Conservation (phyloP, 139 green algal species). For the Closterium sp. region DNA sequence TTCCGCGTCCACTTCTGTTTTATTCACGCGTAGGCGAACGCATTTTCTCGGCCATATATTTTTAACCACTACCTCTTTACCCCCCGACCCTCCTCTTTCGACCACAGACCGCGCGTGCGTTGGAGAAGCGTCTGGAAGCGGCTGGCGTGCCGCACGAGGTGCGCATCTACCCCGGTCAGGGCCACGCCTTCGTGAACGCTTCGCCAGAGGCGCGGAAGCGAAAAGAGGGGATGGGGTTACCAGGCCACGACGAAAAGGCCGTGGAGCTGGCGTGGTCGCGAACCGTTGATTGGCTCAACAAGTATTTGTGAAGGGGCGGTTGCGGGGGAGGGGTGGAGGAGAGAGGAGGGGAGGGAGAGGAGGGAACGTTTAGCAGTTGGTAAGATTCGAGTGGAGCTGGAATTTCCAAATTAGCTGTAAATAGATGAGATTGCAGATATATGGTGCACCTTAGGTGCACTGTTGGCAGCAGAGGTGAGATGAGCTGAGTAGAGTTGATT, state of each 20-base stretch:
- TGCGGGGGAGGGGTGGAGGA: not conserved
- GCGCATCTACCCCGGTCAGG: constrained; percentile 46
- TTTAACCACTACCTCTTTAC: too few species aligned
- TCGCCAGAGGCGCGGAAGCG: constrained; percentile 34
- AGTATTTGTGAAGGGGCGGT: constrained; percentile 22
- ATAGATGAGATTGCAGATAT: not conserved
- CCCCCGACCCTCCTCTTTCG: not conserved
- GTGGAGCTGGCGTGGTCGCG: constrained; percentile 33
- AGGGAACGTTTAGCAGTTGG: not conserved
- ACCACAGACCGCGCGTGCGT: constrained; percentile 29
- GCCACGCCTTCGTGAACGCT: constrained; percentile 60
- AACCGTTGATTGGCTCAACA: constrained; percentile 25
- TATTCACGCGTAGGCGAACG: constrained; percentile 58
- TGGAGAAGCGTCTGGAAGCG: constrained; percentile 40
- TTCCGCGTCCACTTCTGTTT: constrained; percentile 43
- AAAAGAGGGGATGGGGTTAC: constrained; percentile 42
- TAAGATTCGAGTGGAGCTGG: not conserved
- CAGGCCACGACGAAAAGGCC: constrained; percentile 19
- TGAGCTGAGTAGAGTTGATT: too few species aligned
- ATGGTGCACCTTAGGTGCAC: not conserved
- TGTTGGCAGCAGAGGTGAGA: too few species aligned
- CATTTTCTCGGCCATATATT: not conserved
- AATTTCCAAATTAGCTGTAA: not conserved
- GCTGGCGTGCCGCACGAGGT: constrained; percentile 39
- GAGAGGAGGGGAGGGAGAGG: not conserved